Evolutionary conservation across 768 basidiomycete genomes (phyloP).

Genomic region (Termitomyces sp.): DNA sequence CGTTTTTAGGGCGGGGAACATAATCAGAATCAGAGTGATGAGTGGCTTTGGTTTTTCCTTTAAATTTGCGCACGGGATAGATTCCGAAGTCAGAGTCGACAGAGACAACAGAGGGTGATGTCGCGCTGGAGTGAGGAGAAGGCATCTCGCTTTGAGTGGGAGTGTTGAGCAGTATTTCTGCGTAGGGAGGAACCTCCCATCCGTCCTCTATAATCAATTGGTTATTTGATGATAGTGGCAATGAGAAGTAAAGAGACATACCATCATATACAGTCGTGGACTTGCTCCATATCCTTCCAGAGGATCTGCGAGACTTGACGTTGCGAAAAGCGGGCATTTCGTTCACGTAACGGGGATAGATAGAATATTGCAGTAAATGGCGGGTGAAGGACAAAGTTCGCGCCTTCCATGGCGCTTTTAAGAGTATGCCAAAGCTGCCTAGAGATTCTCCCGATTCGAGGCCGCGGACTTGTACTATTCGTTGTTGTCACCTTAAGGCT

Average conservation of each 20-base stretch:
- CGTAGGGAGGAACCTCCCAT: constrained; percentile 10
- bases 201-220: constrained; percentile 13
- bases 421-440: constrained; percentile 10
- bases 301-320: constrained; percentile 16
- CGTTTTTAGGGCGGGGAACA: constrained; percentile 32
- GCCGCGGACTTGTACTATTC: constrained; percentile 17
- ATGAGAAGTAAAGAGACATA: constrained; percentile 12
- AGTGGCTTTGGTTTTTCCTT: constrained; percentile 10
- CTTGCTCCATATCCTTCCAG: constrained; percentile 16
- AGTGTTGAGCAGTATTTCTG: not conserved
- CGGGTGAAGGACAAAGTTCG: constrained; percentile 1
- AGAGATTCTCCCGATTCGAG: constrained; percentile 17
- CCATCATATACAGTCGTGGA: constrained; percentile 18
- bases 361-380: not conserved
- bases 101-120: constrained; percentile 9
- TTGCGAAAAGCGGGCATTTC: constrained; percentile 26
- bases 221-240: not conserved
- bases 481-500: constrained; percentile 26
- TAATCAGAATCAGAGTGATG: constrained; percentile 12
- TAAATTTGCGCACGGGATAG: constrained; percentile 3
- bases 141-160: not conserved
- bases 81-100: constrained; percentile 7
- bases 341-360: not conserved
- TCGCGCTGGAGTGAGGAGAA: constrained; percentile 8
- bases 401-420: constrained; percentile 15